Conservation (phyloP, 2,329 filamentous ascomycete genomes). For the Cladosporium sp. region DNA sequence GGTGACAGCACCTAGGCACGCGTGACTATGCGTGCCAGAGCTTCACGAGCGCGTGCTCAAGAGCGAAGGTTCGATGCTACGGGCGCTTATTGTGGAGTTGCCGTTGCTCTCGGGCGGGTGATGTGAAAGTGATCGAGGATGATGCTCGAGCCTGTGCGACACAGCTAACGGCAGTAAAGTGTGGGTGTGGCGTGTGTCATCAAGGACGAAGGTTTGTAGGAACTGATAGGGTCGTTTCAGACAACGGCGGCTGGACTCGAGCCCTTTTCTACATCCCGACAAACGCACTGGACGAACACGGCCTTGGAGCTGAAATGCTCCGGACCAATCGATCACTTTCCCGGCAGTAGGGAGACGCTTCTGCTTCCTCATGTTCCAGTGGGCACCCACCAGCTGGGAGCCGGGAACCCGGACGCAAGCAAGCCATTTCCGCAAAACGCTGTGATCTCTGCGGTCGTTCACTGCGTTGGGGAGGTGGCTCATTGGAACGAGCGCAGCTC, state of each 20-base stretch:
- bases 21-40: constrained; percentile 15
- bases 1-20: constrained; percentile 15
- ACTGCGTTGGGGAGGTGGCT: constrained; percentile 6
- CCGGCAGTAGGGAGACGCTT: background rate
- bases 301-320: constrained; percentile 3
- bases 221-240: constrained; percentile 9
- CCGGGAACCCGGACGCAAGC: constrained; percentile 17
- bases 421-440: constrained; percentile 30
- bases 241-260: background rate
- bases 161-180: constrained; percentile 24
- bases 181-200: constrained; percentile 34
- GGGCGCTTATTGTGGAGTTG: constrained; percentile 23
- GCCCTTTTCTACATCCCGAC: constrained; percentile 2
- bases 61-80: constrained; percentile 26
- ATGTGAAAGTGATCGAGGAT: constrained; percentile 3
- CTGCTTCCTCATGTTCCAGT: constrained; percentile 15
- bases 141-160: constrained; percentile 17
- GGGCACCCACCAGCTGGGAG: constrained; percentile 3
- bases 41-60: constrained; percentile 21
- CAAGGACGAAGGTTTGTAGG: constrained; percentile 22
- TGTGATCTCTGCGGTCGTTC: constrained; percentile 20
- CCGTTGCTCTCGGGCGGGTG: constrained; percentile 11
- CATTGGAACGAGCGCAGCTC: constrained; percentile 25
- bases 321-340: background rate
- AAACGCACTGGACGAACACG: constrained; percentile 9